Percentiles rank a stretch among this genome's conserved stretches.
Evolutionary conservation across 2,329 filamentous ascomycete species (phyloP).

Genomic region (Fusarium clavum): DNA sequence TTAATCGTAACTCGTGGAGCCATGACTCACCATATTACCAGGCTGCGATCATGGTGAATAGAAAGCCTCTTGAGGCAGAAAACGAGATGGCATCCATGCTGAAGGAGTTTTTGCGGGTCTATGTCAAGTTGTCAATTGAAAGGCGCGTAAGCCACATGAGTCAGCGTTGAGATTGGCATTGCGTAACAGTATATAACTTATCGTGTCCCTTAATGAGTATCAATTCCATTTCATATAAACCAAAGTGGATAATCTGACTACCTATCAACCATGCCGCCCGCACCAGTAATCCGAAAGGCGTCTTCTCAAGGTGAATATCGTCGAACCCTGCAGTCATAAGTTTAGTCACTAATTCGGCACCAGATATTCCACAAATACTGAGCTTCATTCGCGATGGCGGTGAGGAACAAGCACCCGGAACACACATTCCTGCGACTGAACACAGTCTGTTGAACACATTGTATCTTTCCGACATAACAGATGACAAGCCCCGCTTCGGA

Average conservation of each 20-base stretch:
- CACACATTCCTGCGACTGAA: not conserved
- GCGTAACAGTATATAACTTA: not conserved
- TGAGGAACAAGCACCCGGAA: conserved; percentile 5
- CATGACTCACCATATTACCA: not conserved
- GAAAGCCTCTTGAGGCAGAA: not conserved
- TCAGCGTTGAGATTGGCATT: not conserved
- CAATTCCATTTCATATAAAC: no score
- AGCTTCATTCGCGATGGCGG: not conserved
- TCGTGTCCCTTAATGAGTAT: rapidly evolving
- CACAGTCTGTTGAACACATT: not conserved
- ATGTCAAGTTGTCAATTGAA: not conserved
- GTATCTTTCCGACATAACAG: not conserved
- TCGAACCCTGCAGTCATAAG: no score
- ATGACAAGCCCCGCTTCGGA: not conserved
- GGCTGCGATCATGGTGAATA: not conserved
- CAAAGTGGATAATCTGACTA: rapidly evolving
- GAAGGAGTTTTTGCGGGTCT: not conserved
- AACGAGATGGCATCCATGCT: not conserved
- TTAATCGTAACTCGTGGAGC: no score
- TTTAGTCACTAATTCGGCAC: not conserved
- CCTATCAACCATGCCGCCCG: not conserved
- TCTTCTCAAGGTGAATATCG: not conserved
- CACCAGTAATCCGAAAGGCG: not conserved
- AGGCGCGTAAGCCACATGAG: not conserved
- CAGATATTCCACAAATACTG: not conserved